phyloP scores from a whole-genome alignment of 1,284 basidiomycete genomes.

The Naganishia liquefaciens region DNA sequence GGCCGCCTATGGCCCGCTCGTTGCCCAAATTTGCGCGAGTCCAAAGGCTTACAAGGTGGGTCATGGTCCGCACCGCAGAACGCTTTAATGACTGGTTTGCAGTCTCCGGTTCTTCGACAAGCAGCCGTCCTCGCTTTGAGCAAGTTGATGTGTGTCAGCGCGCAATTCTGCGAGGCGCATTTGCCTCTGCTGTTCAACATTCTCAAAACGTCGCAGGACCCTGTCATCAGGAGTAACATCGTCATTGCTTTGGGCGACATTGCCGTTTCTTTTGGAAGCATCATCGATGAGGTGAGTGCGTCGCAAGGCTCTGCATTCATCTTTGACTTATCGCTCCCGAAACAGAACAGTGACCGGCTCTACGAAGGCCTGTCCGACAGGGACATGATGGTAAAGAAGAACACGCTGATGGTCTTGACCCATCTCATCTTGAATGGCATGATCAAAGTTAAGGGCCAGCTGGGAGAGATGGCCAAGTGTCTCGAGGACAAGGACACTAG shows the following conservation, averaged over 20 bases:
- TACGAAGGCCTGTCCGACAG: constrained; percentile 89
- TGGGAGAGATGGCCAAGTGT: constrained; percentile 99
- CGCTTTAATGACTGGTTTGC: neutral
- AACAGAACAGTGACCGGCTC: constrained; percentile 79
- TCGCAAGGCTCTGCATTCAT: neutral
- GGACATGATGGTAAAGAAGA: constrained; percentile 93
- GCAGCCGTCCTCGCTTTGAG: constrained; percentile 86
- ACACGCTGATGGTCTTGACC: constrained; percentile 97
- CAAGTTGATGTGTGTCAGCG: constrained; percentile 95
- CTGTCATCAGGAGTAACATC: constrained; percentile 89
- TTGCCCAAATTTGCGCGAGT: constrained; percentile 79
- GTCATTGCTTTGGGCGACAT: constrained; percentile 97
- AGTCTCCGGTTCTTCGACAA: constrained; percentile 83
- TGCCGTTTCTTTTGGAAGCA: constrained; percentile 91
- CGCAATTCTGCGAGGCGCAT: constrained; percentile 88
- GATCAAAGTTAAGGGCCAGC: constrained; percentile 99
- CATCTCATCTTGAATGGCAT: constrained; percentile 97
- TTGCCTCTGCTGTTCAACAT: constrained; percentile 89
- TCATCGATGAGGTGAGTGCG: constrained; percentile 75
- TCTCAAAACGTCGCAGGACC: constrained; percentile 83
- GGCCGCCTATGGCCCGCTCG: constrained; percentile 81
- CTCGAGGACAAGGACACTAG: constrained; percentile 88
- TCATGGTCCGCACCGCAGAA: neutral
- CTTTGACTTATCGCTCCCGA: neutral
- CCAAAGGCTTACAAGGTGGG: constrained; percentile 81